Percentiles rank a stretch among this genome's conserved stretches.
These are phyloP conservation scores for Pseudonitzschia delicatissima DNA, from an alignment of 108 stramenopile genomes.

Conservation along the genomic window DNA sequence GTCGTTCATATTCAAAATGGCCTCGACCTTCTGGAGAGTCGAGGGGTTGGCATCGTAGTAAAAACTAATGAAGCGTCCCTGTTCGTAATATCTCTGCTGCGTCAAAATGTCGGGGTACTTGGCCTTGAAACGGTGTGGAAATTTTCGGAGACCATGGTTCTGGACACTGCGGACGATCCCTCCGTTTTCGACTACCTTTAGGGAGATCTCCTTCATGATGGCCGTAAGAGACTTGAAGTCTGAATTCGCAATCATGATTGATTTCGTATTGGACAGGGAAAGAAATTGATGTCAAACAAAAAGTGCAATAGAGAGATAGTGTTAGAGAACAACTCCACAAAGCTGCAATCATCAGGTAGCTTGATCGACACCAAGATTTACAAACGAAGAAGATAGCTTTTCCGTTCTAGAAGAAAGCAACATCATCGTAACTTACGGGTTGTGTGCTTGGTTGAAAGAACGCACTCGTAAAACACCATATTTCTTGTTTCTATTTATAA, in stretches of 20 bases:
- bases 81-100: slow-evolving; percentile 79
- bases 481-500: too few relatives aligned
- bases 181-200: slow-evolving; percentile 73
- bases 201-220: slow-evolving; percentile 65
- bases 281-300: too few relatives aligned
- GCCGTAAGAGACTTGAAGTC: slow-evolving; percentile 61
- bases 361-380: too few relatives aligned
- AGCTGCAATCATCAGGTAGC: not conserved
- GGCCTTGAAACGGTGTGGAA: slow-evolving; percentile 83
- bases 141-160: slow-evolving; percentile 83
- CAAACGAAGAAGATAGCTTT: not conserved
- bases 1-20: slow-evolving; percentile 63
- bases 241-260: slow-evolving; percentile 1
- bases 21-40: slow-evolving; percentile 60
- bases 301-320: not conserved
- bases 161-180: slow-evolving; percentile 84
- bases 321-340: not conserved
- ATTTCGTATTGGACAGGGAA: not conserved
- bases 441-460: slow-evolving; percentile 75
- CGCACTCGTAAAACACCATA: slow-evolving; percentile 85
- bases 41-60: slow-evolving; percentile 80
- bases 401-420: not conserved
- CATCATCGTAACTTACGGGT: slow-evolving; percentile 84
- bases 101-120: slow-evolving; percentile 65
- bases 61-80: slow-evolving; percentile 78